A percentile compares a stretch with the other conserved stretches of the same genome.
These are phyloP conservation scores for Aspergillus texensis DNA, from an alignment of 2,329 filamentous ascomycete species.

Conservation along the genomic window DNA sequence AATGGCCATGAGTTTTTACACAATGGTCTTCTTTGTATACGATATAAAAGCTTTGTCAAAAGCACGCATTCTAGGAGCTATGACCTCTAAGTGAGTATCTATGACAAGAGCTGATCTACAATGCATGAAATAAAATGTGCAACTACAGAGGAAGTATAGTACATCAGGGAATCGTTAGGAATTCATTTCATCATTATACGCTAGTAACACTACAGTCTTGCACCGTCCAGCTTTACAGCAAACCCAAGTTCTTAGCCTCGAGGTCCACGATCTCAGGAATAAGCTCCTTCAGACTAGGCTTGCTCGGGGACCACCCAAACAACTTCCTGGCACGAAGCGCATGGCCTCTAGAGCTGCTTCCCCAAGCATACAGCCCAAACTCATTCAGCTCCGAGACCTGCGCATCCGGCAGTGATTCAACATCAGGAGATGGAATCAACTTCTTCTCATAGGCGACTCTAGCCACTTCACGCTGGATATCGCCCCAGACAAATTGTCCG, in stretches of 20 bases:
- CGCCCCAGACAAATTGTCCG: conserved; percentile 44
- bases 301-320: conserved; percentile 41
- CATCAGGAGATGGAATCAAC: conserved; percentile 48
- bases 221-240: conserved; percentile 22
- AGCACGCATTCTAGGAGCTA: too few species aligned
- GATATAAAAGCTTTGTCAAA: too few species aligned
- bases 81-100: too few species aligned
- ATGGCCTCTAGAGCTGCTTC: conserved; percentile 40
- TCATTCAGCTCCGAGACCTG: conserved; percentile 48
- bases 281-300: conserved; percentile 55
- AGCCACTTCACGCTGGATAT: conserved; percentile 40
- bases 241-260: conserved; percentile 46
- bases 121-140: too few species aligned
- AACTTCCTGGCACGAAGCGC: conserved; percentile 41
- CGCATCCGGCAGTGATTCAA: conserved; percentile 36
- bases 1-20: too few species aligned
- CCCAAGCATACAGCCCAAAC: conserved; percentile 40
- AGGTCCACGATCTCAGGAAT: conserved; percentile 57
- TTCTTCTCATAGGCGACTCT: conserved; percentile 57
- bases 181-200: conserved; percentile 9
- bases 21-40: too few species aligned
- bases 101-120: too few species aligned
- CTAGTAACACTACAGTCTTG: not conserved
- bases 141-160: not conserved
- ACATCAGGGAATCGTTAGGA: conserved; percentile 3